Evolutionary conservation across 495 filamentous ascomycete genomes (phyloP).

Genomic region (Letharia columbiana): DNA sequence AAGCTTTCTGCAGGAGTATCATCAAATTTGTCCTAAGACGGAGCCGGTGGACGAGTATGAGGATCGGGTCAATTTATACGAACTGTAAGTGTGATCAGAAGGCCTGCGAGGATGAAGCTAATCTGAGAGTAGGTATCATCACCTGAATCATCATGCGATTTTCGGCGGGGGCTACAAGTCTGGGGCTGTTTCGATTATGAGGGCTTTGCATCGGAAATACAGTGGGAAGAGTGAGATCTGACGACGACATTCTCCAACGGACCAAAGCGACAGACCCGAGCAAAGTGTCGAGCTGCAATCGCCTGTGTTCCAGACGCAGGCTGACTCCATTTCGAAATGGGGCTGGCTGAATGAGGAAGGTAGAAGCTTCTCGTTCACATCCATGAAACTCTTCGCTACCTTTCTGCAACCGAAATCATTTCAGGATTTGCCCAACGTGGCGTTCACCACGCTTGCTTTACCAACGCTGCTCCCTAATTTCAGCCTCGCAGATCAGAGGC

Average conservation of each 20-base stretch:
- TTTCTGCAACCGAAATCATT: not conserved
- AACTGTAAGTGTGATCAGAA: conserved; percentile 52
- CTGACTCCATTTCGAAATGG: not conserved
- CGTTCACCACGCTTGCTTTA: not conserved
- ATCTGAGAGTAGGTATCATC: conserved; percentile 53
- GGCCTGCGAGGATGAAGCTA: not conserved
- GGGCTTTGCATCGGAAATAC: conserved; percentile 60
- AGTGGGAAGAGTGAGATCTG: conserved; percentile 26
- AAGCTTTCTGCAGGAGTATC: conserved; percentile 68
- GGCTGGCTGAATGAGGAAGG: not conserved
- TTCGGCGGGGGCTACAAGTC: conserved; percentile 71
- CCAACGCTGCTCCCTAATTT: not conserved
- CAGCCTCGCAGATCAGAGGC: not conserved
- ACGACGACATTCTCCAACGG: not conserved
- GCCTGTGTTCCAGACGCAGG: not conserved
- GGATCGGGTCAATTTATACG: conserved; percentile 71
- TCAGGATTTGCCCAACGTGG: not conserved
- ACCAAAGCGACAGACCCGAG: not conserved
- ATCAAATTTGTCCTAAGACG: conserved; percentile 61
- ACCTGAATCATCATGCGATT: conserved; percentile 79
- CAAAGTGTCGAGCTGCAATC: not conserved
- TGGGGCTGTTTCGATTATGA: conserved; percentile 69
- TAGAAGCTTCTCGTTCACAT: not conserved
- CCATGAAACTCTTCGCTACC: not conserved
- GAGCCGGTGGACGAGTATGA: conserved; percentile 80